phyloP scores from a whole-genome alignment of 345 rosid genomes.

The Pistacia integerrima region DNA sequence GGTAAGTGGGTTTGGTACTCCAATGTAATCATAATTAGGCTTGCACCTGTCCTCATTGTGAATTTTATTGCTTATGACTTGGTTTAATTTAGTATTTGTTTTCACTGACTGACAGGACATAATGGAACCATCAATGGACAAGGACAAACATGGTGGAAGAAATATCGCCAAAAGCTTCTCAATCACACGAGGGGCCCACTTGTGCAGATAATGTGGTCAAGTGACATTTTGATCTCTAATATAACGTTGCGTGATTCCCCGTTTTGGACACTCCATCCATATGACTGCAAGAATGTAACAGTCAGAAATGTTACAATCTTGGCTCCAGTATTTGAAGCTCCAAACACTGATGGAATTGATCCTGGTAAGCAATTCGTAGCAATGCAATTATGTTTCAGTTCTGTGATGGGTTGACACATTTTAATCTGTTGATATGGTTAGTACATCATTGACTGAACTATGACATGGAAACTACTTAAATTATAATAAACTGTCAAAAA shows the following conservation, averaged over 20 bases:
- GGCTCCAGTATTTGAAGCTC: conserved; percentile 81
- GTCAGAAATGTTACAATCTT: conserved; percentile 75
- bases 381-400: not conserved
- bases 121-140: conserved; percentile 97
- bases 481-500: not conserved
- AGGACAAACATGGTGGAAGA: conserved; percentile 98
- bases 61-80: not conserved
- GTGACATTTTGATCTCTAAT: conserved; percentile 75
- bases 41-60: not conserved
- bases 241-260: conserved; percentile 91
- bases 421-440: not conserved
- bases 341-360: conserved; percentile 98
- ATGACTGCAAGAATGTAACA: conserved; percentile 92
- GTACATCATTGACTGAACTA: not conserved
- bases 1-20: not conserved
- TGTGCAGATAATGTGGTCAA: conserved; percentile 94
- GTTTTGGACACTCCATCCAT: conserved; percentile 97
- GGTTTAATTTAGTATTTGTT: not conserved
- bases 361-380: conserved; percentile 55
- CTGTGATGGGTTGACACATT: not conserved
- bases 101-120: conserved; percentile 58
- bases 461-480: not conserved
- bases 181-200: conserved; percentile 96
- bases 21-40: not conserved
- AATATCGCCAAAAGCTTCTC: conserved; percentile 87